Evolutionary conservation across 345 rosid species (phyloP), one percentile per base, ranked within the genome.

Genomic region (Mangifera indica): DNA sequence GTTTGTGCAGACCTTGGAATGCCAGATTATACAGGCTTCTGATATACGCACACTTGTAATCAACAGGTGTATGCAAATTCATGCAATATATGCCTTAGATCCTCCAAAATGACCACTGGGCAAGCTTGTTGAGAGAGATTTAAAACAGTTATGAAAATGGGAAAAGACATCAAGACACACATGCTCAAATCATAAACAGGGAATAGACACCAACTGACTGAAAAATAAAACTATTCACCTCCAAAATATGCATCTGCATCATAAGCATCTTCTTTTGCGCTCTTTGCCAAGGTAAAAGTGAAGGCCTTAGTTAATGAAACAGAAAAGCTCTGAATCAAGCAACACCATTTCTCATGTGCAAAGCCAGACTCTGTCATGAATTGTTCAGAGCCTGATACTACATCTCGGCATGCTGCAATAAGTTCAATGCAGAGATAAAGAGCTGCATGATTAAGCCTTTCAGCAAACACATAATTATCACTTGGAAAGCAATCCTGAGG

Each of bases 401-500:
- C 77, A 73, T 94, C 91, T 84, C 86, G 84, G 70, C 87, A 84
- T 69, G 97, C 91, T 76, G 77, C 79, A 74, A 92, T 92, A 74
- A 95, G 88, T 74, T 84, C 84, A 40, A 85, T 74, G 80, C 86
- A 81, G 60, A 95, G 88, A 82, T 84, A 88, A 75, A 89, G 82
- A 74, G 88, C 87, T 71, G 93, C 98, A 55, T 82, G 81, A 79
- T 81, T 77, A 72, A 75, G 79, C 76, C 75, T 80, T 65, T 72
- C 79, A n/a, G 82, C 73, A 55, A 74, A 73, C 32, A 69, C 70
- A 56, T 53, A 69, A 49, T 77, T 73, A 51, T 21, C 78, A 59
- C 74, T 74, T 12, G 72, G 79, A 54, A 70, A 74, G 75, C 40
- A 73, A 75, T 72, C 65, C 55, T 61, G 84, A 73, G 76, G 53